These are phyloP conservation scores for Candida arabinofermentans DNA, from an alignment of 805 yeast species.

Conservation along the genomic window DNA sequence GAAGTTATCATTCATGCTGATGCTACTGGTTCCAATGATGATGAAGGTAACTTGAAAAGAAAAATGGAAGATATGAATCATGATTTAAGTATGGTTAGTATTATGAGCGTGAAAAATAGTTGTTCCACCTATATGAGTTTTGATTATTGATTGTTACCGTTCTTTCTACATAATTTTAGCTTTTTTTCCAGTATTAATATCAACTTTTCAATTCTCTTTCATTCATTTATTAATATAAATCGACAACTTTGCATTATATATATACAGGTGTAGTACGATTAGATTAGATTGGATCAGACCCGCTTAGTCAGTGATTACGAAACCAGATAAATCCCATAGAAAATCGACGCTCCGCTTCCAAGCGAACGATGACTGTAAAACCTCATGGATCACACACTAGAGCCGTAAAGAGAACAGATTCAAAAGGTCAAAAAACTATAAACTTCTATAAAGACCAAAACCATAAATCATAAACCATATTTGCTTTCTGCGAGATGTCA, in stretches of 20 bases:
- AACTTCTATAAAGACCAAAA: neutral
- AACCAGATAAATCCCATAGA: too few species aligned
- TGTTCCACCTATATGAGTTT: constrained; percentile 17
- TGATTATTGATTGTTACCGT: constrained; percentile 16
- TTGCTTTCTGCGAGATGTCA: too few species aligned
- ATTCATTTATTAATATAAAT: too few species aligned
- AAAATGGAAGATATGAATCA: constrained; percentile 14
- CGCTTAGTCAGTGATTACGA: too few species aligned
- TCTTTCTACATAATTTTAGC: neutral
- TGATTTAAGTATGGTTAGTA: constrained; percentile 23
- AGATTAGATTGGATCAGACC: too few species aligned
- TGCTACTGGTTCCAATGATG: neutral
- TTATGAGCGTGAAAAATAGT: constrained; percentile 22
- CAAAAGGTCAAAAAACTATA: neutral
- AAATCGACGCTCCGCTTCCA: too few species aligned
- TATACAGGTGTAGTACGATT: too few species aligned
- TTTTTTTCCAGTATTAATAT: neutral
- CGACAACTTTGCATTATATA: too few species aligned
- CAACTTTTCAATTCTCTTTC: neutral
- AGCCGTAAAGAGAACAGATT: too few species aligned
- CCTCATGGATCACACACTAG: too few species aligned
- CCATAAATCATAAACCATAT: too few species aligned
- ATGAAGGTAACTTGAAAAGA: neutral
- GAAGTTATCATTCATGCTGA: constrained; percentile 18
- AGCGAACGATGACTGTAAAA: too few species aligned